Base-by-base conservation (phyloP, 768 basidiomycete genomes). In the Tricholoma hemisulphureum region DNA sequence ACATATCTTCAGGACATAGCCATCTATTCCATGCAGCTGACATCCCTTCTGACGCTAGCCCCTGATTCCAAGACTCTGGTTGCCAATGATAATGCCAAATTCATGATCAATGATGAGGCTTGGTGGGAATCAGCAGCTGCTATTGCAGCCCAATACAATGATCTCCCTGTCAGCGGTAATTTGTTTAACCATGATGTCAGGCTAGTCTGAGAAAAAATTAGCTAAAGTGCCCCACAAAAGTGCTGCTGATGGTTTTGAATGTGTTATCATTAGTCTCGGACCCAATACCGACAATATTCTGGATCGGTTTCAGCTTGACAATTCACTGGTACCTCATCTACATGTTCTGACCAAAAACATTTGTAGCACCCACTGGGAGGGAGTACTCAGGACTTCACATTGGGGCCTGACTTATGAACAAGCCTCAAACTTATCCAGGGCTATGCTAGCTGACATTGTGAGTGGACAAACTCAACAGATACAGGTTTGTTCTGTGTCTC, bases 1-100 rank as follows among this genome's bases (percentile, higher is more conserved):
- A 53, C 34, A 20, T 53, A 55, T 31, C 26, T 34, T n/a, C 46
- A 51, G 50, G 53, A 55, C 21, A 62, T 56, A 41, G 57, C 52
- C 20, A 20, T 48, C 32, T 28, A 46, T 35, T 46, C 49, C 31
- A 50, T 32, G 26, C 49, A 28, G 26, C 49, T 5, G 10, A 32
- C 49, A n/a, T 32, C 49, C 6, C 21, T 24, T 35, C n/a, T 35
- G 11, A 20, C 21, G n/a, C 50, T 9, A 9, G 50, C 50, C 50
- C 29, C 50, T 8, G n/a, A 31, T 31, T 35, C 50, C 29, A 51
- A 32, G 29, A n/a, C 29, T 6, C 18, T 23, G n/a, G 50, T 20
- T 32, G 31, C 50, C 29, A 51, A 31, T 21, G 23, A 51, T 32
- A 51, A 20, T 18, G 11, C 29, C 2, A 20, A 51, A 13, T 32